Evolutionary conservation across 2,329 filamentous ascomycete species (phyloP).

Genomic region (Paecilomyces fulvus): DNA sequence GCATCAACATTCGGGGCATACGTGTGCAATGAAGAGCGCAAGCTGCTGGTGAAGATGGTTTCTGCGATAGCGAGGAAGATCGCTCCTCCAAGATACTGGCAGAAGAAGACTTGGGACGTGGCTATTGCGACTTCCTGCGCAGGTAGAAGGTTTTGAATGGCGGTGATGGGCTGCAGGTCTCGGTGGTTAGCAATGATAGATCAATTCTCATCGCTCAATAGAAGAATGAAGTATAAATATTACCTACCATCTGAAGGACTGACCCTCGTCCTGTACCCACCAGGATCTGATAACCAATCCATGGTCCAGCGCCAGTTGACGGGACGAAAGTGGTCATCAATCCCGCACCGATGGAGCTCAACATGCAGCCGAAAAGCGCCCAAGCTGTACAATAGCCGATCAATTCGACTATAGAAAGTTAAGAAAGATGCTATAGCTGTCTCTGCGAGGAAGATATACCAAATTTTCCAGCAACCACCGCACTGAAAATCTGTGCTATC

Average conservation of each 20-base stretch:
- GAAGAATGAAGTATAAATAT: not conserved
- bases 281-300: conserved; percentile 25
- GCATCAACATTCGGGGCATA: not conserved
- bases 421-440: not conserved
- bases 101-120: not conserved
- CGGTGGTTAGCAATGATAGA: not conserved
- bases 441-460: conserved; percentile 11
- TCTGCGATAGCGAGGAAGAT: not conserved
- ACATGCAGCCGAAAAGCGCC: not conserved
- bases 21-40: not conserved
- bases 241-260: conserved; percentile 14
- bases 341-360: conserved; percentile 13
- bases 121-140: not conserved
- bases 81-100: not conserved
- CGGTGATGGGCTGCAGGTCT: not conserved
- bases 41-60: not conserved
- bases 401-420: not conserved
- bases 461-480: conserved; percentile 23
- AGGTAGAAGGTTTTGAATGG: not conserved
- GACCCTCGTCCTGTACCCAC: conserved; percentile 19
- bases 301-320: conserved; percentile 10
- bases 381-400: not conserved
- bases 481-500: conserved; percentile 24
- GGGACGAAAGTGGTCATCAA: conserved; percentile 22
- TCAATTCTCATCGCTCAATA: not conserved